phyloP scores from a whole-genome alignment of 441 rosid genomes.

The Adansonia gregorii region DNA sequence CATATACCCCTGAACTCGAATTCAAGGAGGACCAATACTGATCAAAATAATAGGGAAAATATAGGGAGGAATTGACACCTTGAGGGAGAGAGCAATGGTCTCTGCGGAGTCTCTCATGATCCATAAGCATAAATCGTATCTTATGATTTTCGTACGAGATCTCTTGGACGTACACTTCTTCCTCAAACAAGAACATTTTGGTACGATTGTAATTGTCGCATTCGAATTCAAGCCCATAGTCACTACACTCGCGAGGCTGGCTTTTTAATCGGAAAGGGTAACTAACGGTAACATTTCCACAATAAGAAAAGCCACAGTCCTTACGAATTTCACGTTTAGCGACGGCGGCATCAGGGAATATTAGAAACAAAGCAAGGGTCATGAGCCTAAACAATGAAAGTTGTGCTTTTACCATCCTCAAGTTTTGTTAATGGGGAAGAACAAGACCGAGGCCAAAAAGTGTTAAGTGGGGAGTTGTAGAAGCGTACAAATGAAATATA shows the following conservation, averaged over 20 bases:
- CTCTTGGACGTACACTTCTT: not conserved
- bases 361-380: not conserved
- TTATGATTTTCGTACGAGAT: not conserved
- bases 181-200: not conserved
- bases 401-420: not conserved
- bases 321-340: not conserved
- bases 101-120: too few relatives aligned
- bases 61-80: too few relatives aligned
- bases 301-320: not conserved
- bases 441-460: too few relatives aligned
- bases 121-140: not conserved
- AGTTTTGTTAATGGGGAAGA: too few relatives aligned
- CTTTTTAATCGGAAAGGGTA: constrained; percentile 1
- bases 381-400: not conserved
- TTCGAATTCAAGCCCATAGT: not conserved
- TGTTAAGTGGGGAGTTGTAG: too few relatives aligned
- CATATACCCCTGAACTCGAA: too few relatives aligned
- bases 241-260: not conserved
- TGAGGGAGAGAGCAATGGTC: too few relatives aligned
- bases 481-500: too few relatives aligned
- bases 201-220: constrained; percentile 8
- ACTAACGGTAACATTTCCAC: constrained; percentile 1
- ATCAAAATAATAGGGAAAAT: too few relatives aligned
- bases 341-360: not conserved
- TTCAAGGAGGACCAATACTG: too few relatives aligned